Percentiles rank a stretch among this genome's conserved stretches.
Conservation (phyloP, 2,329 filamentous ascomycete genomes). For the Fonsecaea multimorphosa region DNA sequence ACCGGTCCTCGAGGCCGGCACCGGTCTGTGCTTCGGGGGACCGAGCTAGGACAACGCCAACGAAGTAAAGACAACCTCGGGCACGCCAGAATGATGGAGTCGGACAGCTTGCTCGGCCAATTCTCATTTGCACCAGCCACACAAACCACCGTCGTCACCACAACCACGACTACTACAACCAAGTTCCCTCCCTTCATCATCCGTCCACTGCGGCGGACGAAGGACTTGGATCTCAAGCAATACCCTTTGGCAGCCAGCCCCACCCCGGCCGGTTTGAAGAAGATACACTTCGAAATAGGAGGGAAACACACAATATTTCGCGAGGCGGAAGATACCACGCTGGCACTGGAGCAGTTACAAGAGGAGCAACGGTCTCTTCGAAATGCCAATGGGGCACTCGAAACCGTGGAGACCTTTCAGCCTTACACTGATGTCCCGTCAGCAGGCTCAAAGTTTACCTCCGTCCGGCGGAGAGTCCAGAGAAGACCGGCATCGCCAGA, state of each 20-base stretch:
- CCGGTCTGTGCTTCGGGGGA: conserved; percentile 36
- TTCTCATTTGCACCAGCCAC: conserved; percentile 68
- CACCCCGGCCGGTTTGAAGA: conserved; percentile 78
- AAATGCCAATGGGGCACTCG: conserved; percentile 32
- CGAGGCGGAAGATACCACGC: conserved; percentile 64
- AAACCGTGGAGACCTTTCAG: conserved; percentile 32
- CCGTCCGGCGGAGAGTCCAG: conserved; percentile 17
- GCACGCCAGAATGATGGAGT: conserved; percentile 36
- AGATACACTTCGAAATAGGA: conserved; percentile 75
- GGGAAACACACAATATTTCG: conserved; percentile 66
- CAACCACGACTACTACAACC: conserved; percentile 86
- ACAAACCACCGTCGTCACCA: conserved; percentile 76
- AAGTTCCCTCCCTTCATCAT: conserved; percentile 83
- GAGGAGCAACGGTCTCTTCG: conserved; percentile 35
- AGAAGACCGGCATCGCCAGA: conserved; percentile 39
- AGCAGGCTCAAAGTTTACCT: conserved; percentile 12
- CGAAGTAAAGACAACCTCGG: conserved; percentile 25
- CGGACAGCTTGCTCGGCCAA: conserved; percentile 59
- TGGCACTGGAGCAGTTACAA: conserved; percentile 53
- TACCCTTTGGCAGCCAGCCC: conserved; percentile 86
- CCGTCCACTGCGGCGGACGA: conserved; percentile 71
- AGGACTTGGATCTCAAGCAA: conserved; percentile 80
- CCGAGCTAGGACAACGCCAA: conserved; percentile 16
- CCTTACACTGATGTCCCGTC: conserved; percentile 18
- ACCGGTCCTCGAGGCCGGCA: conserved; percentile 36